Evolutionary conservation across 768 basidiomycete species (phyloP).

Genomic region (Saitozyma podzolica): DNA sequence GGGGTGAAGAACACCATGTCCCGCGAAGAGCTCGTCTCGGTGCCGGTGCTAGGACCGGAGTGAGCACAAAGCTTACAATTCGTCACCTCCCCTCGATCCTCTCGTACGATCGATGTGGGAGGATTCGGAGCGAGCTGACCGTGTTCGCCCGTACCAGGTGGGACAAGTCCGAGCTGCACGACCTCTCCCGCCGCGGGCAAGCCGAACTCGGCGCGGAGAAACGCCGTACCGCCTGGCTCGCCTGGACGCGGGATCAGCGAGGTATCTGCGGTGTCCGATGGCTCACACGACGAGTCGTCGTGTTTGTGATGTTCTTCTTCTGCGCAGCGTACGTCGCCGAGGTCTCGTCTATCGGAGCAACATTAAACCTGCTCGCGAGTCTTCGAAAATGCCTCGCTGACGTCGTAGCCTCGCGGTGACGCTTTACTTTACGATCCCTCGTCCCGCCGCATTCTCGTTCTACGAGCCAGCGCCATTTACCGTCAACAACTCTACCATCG

Average conservation of each 20-base stretch:
- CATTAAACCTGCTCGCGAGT: no score
- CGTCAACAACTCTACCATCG: constrained; percentile 54
- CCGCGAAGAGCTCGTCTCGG: constrained; percentile 80
- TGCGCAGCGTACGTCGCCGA: constrained; percentile 58
- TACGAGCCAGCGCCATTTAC: constrained; percentile 63
- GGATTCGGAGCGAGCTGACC: not conserved
- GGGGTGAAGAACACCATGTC: constrained; percentile 1
- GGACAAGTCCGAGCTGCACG: constrained; percentile 72
- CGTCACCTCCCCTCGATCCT: not conserved
- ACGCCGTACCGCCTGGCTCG: constrained; percentile 64
- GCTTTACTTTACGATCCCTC: constrained; percentile 77
- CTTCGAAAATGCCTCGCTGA: constrained; percentile 1
- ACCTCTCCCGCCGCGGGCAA: constrained; percentile 71
- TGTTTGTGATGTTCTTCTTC: constrained; percentile 60
- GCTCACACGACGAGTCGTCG: constrained; percentile 70
- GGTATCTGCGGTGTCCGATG: constrained; percentile 73
- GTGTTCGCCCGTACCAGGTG: constrained; percentile 55
- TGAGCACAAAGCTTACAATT: constrained; percentile 22
- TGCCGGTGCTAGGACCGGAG: constrained; percentile 86
- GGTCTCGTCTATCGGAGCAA: no score
- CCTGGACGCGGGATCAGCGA: constrained; percentile 74
- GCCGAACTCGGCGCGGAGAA: constrained; percentile 59
- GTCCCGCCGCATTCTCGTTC: constrained; percentile 73
- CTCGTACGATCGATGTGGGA: not conserved
- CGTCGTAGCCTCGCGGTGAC: constrained; percentile 64